Evolutionary conservation across 1,284 basidiomycete species (phyloP).

Genomic region (Cronartium quercuum): DNA sequence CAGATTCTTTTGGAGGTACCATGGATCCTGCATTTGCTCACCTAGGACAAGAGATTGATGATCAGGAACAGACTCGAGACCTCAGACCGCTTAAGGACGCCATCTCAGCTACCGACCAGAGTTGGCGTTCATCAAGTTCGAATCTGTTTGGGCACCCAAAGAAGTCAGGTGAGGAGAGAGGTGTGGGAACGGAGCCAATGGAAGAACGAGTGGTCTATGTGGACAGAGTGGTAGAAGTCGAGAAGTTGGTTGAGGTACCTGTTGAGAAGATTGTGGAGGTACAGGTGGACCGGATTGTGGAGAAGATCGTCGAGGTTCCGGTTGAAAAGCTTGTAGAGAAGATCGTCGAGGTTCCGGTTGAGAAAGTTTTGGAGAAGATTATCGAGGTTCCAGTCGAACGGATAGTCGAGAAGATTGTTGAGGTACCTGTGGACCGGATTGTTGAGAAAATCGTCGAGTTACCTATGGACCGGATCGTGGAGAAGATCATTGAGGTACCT

Average conservation of each 20-base stretch:
- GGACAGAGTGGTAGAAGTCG: constrained; percentile 43
- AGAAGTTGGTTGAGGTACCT: constrained; percentile 41
- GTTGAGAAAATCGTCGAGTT: constrained; percentile 53
- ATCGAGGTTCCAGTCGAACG: constrained; percentile 46
- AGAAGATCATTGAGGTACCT: constrained; percentile 13
- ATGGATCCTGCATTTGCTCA: constrained; percentile 29
- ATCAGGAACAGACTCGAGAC: constrained; percentile 11
- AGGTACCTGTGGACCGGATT: constrained; percentile 47
- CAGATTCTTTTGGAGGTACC: constrained; percentile 15
- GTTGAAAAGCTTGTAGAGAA: constrained; percentile 46
- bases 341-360: constrained; percentile 49
- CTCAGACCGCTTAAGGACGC: constrained; percentile 30
- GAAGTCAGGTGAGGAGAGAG: background rate
- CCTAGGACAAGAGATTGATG: constrained; percentile 4
- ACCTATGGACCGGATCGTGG: constrained; percentile 48
- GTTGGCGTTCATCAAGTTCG: background rate
- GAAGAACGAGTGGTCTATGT: background rate
- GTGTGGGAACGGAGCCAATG: background rate
- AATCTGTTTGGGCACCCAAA: background rate
- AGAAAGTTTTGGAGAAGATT: constrained; percentile 48
- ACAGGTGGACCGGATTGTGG: constrained; percentile 44
- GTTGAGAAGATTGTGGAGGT: constrained; percentile 43
- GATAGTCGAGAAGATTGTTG: constrained; percentile 48
- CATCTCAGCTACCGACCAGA: background rate
- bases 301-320: constrained; percentile 53